Evolutionary conservation across 345 rosid genomes (phyloP).

Genomic region (Angophora floribunda): DNA sequence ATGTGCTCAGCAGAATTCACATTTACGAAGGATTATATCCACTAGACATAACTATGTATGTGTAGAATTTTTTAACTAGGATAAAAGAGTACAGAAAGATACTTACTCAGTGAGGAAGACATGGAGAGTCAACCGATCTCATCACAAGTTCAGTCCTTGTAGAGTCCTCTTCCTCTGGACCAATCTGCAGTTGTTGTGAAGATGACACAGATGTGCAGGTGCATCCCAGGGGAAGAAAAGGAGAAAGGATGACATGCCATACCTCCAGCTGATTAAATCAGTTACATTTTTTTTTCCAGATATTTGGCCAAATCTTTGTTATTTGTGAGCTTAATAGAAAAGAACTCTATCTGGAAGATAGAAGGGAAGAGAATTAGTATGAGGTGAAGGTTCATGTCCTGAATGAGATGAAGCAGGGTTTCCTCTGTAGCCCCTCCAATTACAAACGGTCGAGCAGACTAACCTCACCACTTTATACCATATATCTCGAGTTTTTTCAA

Average conservation of each 20-base stretch:
- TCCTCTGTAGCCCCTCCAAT: neutral
- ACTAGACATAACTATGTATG: neutral
- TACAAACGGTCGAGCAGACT: neutral
- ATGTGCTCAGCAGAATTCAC: neutral
- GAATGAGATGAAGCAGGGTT: neutral
- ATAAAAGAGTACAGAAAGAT: neutral
- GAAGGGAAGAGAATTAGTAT: neutral
- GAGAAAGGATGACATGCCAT: neutral
- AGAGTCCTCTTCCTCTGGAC: neutral
- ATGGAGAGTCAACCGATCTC: neutral
- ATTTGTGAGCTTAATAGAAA: neutral
- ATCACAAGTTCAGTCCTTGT: neutral
- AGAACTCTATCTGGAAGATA: neutral
- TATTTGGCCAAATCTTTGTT: neutral
- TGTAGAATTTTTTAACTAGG: neutral
- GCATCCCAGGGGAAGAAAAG: neutral
- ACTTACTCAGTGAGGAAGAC: neutral
- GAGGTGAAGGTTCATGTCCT: neutral
- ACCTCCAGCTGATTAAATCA: neutral
- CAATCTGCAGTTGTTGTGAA: neutral
- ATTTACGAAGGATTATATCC: neutral
- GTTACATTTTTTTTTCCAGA: neutral
- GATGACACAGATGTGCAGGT: neutral
- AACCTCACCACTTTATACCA: neutral
- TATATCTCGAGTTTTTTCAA: neutral